Conservation (phyloP, 805 yeast genomes). For the Saccharomycopsis sp. region DNA sequence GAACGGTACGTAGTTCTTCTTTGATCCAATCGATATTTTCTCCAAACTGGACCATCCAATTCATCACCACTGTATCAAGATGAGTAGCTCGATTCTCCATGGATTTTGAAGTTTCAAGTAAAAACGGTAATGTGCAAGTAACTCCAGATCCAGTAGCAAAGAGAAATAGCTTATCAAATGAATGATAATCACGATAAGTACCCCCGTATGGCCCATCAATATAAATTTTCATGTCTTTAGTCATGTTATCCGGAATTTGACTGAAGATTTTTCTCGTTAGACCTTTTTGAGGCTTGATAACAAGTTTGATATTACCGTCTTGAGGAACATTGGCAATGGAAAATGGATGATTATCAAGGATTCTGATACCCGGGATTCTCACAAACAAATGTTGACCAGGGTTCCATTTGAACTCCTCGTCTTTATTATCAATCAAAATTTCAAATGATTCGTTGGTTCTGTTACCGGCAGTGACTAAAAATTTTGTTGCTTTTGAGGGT, state of each 20-base stretch:
- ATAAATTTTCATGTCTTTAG: conserved; percentile 25
- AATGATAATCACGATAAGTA: conserved; percentile 31
- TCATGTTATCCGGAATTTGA: conserved; percentile 22
- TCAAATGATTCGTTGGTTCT: conserved; percentile 25
- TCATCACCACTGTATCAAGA: conserved; percentile 27
- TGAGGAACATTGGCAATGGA: conserved; percentile 32
- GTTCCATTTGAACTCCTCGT: conserved; percentile 32
- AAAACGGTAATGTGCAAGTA: conserved; percentile 38
- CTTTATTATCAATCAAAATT: conserved; percentile 24
- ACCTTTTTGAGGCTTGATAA: conserved; percentile 38
- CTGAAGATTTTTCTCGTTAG: conserved; percentile 30
- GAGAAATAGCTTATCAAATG: conserved; percentile 35
- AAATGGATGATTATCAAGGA: conserved; percentile 48
- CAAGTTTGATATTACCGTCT: conserved; percentile 29
- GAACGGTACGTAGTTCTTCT: conserved; percentile 24
- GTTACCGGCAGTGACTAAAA: not conserved
- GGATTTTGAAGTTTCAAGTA: conserved; percentile 21
- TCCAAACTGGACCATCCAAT: conserved; percentile 33
- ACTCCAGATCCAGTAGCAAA: conserved; percentile 44
- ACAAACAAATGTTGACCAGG: conserved; percentile 49
- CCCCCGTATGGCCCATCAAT: conserved; percentile 57
- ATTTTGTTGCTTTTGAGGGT: conserved; percentile 13
- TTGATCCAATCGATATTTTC: conserved; percentile 32
- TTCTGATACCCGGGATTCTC: conserved; percentile 33
- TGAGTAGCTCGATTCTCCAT: conserved; percentile 13